Percentiles rank a stretch among this genome's conserved stretches.
Conservation (phyloP, 257 asterid genomes). For the Misopates orontium region DNA sequence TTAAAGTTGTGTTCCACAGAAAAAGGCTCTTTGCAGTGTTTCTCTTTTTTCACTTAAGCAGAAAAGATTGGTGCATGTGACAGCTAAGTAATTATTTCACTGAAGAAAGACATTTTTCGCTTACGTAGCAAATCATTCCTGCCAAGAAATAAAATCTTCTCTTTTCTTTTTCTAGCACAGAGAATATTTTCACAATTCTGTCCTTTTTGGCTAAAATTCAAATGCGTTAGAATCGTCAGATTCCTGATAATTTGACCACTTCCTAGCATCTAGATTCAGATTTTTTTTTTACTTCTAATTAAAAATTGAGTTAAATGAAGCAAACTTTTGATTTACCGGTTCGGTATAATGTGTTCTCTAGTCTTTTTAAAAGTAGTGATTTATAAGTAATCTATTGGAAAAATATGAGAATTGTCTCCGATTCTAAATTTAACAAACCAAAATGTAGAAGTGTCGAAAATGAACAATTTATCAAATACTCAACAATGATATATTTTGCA, state of each 20-base stretch:
- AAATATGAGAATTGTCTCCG: too few species aligned
- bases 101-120: slow-evolving; percentile 31
- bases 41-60: slow-evolving; percentile 4
- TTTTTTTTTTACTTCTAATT: neutral
- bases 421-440: too few species aligned
- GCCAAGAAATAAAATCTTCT: slow-evolving; percentile 42
- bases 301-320: neutral
- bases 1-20: slow-evolving; percentile 16
- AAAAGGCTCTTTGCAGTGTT: slow-evolving; percentile 21
- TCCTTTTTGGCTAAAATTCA: slow-evolving; percentile 18
- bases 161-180: slow-evolving; percentile 36
- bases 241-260: slow-evolving; percentile 17
- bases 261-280: slow-evolving; percentile 1
- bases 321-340: too few species aligned
- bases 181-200: slow-evolving; percentile 28
- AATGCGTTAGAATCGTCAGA: slow-evolving; percentile 33
- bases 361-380: too few species aligned
- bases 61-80: slow-evolving; percentile 34
- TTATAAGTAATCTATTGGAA: too few species aligned
- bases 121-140: slow-evolving; percentile 31
- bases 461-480: too few species aligned
- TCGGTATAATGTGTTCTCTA: too few species aligned
- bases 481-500: too few species aligned
- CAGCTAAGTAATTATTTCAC: slow-evolving; percentile 38
- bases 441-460: too few species aligned